Evolutionary conservation across 2,329 filamentous ascomycete genomes (phyloP).

Genomic region (Lomentospora prolificans): DNA sequence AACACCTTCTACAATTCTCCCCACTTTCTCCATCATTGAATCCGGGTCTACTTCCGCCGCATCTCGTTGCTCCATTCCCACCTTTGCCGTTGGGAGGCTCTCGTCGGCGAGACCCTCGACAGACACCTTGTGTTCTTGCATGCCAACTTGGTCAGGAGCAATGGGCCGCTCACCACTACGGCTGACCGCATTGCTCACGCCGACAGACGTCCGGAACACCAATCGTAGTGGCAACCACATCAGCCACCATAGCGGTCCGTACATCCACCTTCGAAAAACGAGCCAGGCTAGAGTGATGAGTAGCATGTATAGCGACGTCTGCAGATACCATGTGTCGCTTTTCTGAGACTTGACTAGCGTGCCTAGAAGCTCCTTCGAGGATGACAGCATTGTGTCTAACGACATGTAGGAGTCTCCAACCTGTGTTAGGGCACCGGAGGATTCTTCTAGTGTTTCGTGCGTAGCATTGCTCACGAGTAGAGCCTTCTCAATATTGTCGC

Average conservation of each 20-base stretch:
- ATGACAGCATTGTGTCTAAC: slow-evolving; percentile 67
- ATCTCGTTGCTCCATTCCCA: slow-evolving; percentile 17
- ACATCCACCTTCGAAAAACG: slow-evolving; percentile 72
- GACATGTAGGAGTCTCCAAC: slow-evolving; percentile 73
- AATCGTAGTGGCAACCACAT: slow-evolving; percentile 72
- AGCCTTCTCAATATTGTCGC: slow-evolving; percentile 77
- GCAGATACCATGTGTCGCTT: slow-evolving; percentile 95
- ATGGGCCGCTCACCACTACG: slow-evolving; percentile 18
- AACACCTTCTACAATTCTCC: slow-evolving; percentile 37
- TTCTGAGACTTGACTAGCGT: slow-evolving; percentile 82
- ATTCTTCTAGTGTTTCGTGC: slow-evolving; percentile 77
- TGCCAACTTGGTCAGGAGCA: slow-evolving; percentile 19
- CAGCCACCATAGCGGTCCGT: slow-evolving; percentile 85
- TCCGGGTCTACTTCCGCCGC: slow-evolving; percentile 21
- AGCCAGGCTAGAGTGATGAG: slow-evolving; percentile 73
- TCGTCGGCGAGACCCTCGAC: slow-evolving; percentile 28
- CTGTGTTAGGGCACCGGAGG: slow-evolving; percentile 69
- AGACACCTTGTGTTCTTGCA: slow-evolving; percentile 15
- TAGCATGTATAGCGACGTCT: slow-evolving; percentile 79
- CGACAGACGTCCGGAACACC: slow-evolving; percentile 48
- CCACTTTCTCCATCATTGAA: slow-evolving; percentile 42
- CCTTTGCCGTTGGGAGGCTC: slow-evolving; percentile 40
- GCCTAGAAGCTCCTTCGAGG: slow-evolving; percentile 63
- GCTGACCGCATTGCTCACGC: slow-evolving; percentile 43
- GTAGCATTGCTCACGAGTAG: slow-evolving; percentile 82